Base-by-base conservation (phyloP, 1,139 yeast species). In the Protomyces macrosporus region DNA sequence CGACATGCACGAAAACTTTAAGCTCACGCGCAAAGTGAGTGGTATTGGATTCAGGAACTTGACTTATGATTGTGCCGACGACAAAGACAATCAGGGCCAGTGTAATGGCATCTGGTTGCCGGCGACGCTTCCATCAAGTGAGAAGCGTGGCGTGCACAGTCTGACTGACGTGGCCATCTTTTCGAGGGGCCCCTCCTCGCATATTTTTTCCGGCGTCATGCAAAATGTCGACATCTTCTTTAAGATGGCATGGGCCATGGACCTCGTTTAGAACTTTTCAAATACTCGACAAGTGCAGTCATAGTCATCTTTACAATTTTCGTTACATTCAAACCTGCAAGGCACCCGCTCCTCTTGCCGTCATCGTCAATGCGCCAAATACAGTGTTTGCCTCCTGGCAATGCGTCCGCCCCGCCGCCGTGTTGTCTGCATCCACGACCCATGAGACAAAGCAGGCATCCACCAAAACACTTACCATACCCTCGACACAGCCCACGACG, bases 401-500 rank as follows among this genome's bases (percentile, higher is more conserved):
- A 45, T 53, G 63, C 40, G 58, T 45, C 12, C 53, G 33, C 9
- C 63, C 63, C 16, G 48, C 54, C 39, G 58, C 16, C 5, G 58
- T 51, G n/a, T 54, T 45, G 9, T 51, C 40, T n/a, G 61, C 53
- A 37, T 77, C 78, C n/a, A 77, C 71, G 9, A 74, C 76, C 67
- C 71, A 74, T 66, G 76, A 75, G 30, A 77, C 74, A 63, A 71
- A 75, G 14, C 75, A 67, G 1, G 78, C 73, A 63, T 78, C 81
- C 55, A 77, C 75, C 56, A 76, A 71, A 73, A 74, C 76, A 65
- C 77, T 71, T 56, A 78, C 70, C 6, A 76, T 74, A 4, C 79
- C 78, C 66, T 78, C 81, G 9, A 79, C 75, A 10, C 79, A 77
- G 1, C 81, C 81, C 34, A 77, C 72, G 7, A 77, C 75, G 40